Conservation (phyloP, 2,329 filamentous ascomycete genomes). For the Hymenoscyphus repandus region DNA sequence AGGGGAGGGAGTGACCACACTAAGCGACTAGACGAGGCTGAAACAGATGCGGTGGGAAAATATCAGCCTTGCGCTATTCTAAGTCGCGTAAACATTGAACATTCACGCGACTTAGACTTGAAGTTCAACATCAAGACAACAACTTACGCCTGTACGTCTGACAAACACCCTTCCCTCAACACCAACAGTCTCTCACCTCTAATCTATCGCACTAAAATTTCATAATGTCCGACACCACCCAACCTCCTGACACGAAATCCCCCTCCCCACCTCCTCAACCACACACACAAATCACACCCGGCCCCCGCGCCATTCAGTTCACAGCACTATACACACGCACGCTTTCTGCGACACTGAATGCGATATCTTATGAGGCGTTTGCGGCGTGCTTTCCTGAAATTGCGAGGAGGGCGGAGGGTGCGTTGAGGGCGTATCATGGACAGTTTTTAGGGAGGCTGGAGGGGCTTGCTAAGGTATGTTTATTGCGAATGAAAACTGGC, state of each 20-base stretch:
- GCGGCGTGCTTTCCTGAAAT: constrained; percentile 57
- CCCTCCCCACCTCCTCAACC: constrained; percentile 22
- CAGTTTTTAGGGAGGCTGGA: constrained; percentile 53
- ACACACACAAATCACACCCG: constrained; percentile 37
- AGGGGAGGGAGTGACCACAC: no score
- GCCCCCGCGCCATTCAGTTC: constrained; percentile 52
- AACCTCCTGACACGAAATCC: not conserved
- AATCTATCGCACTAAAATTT: no score
- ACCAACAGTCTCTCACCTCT: no score
- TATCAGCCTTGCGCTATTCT: not conserved
- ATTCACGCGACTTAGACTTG: not conserved
- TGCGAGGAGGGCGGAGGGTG: constrained; percentile 43
- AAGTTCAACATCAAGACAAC: not conserved
- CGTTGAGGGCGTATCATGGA: constrained; percentile 49
- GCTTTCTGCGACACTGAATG: constrained; percentile 48
- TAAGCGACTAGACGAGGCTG: not conserved
- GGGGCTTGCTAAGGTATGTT: constrained; percentile 40
- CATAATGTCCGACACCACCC: no score
- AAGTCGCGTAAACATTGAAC: not conserved
- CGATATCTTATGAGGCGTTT: constrained; percentile 53
- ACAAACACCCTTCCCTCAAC: no score
- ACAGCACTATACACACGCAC: constrained; percentile 48
- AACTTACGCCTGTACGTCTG: no score
- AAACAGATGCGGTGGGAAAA: not conserved
- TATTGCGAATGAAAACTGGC: no score